These are phyloP conservation scores for Boletus barrowsii DNA, from an alignment of 768 basidiomycete species.

Conservation along the genomic window DNA sequence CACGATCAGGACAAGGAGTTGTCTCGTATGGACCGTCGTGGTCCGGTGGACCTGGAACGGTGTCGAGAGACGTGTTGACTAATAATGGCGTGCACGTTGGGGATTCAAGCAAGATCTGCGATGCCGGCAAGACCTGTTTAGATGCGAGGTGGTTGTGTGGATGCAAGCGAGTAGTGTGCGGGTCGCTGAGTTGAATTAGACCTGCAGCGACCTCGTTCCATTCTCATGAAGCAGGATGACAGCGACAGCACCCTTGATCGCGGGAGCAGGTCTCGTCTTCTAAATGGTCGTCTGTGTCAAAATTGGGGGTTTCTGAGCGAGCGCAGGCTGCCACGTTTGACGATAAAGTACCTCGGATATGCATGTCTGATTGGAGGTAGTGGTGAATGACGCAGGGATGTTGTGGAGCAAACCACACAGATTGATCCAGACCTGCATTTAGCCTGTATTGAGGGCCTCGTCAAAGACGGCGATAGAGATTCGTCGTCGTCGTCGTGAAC, in stretches of 20 bases:
- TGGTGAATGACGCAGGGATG: conserved; percentile 3
- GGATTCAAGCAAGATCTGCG: conserved; percentile 24
- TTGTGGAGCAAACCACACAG: conserved; percentile 6
- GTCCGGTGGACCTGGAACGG: conserved; percentile 18
- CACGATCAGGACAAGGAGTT: conserved; percentile 20
- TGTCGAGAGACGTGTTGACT: conserved; percentile 17
- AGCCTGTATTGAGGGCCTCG: too few species aligned
- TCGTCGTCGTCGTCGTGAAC: too few species aligned
- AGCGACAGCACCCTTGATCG: conserved; percentile 26
- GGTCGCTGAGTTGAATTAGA: conserved; percentile 26
- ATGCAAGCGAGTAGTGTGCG: conserved; percentile 14
- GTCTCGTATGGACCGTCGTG: conserved; percentile 14
- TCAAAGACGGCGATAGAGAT: too few species aligned
- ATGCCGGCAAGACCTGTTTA: conserved; percentile 12
- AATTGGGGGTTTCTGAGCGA: conserved; percentile 16
- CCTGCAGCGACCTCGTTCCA: conserved; percentile 29
- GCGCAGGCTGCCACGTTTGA: conserved; percentile 10
- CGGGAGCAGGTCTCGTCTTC: conserved; percentile 19
- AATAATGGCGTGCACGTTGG: conserved; percentile 22
- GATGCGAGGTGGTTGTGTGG: conserved; percentile 17
- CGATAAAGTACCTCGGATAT: conserved; percentile 18
- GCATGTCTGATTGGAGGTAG: conserved; percentile 9
- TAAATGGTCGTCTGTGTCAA: conserved; percentile 16
- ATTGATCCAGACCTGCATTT: neutral
- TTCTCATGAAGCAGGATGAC: conserved; percentile 25